Evolutionary conservation across 1,284 basidiomycete genomes (phyloP), one percentile per base, ranked within the genome.

Genomic region (Kwoniella shivajii): DNA sequence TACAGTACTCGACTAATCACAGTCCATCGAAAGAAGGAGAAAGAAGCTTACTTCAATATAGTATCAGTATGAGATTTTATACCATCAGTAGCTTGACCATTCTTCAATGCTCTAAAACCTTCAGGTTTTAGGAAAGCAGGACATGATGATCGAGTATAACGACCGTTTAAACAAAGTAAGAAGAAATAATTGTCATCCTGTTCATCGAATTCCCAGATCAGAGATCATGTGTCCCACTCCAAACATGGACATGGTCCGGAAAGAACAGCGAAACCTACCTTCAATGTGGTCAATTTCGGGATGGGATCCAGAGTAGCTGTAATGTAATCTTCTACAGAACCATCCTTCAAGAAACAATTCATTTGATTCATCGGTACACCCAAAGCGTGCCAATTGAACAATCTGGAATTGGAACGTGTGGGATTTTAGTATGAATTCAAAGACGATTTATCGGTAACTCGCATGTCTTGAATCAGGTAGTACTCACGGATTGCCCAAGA

Each of bases 361-460:
- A 86, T 83, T 78, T 91, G 89, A 72, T 89, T 88, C 65, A 82
- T 79, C 2, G 89, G 89, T 1, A 91, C 88, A 31, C 89, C 88
- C 14, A 91, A 80, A 0, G 88, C 88, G 66, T 89, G 89, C 89
- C 89, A 92, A 60, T 88, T 85, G 75, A 92, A 90, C 38, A 83
- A 71, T 1, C 72, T 73, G 50, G 44, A 6, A 41, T 30, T 34
- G 67, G n/a, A n/a, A 65, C 5, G 72, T 74, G 63, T 76, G n/a
- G n/a, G n/a, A n/a, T n/a, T n/a, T n/a, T n/a, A n/a, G n/a, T 78
- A 34, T 41, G 50, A 22, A 39, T 37, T 11, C 30, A 42, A 22
- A 11, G 6, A 29, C n/a, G 11, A 48, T 2, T 34, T 18, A 68
- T 37, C 43, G 22, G 42, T 45, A 30, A 27, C 38, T 16, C 26